These are phyloP conservation scores for Boletus reticuloceps DNA, from an alignment of 768 basidiomycete genomes.

Conservation along the genomic window DNA sequence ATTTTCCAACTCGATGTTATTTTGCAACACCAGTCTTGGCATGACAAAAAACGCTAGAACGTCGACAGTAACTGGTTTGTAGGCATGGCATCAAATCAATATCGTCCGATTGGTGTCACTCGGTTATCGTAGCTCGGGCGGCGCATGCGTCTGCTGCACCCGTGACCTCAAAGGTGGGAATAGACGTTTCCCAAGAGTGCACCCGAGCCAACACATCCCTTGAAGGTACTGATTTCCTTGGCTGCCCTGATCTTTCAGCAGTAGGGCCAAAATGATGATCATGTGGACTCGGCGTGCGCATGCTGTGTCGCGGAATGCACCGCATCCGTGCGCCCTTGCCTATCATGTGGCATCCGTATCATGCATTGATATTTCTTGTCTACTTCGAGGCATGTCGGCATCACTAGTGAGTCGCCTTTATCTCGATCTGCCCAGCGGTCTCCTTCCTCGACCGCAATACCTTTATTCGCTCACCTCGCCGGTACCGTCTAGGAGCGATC, in stretches of 20 bases:
- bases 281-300: not conserved
- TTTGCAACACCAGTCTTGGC: too few relatives aligned
- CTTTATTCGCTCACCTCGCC: not conserved
- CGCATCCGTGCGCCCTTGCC: not conserved
- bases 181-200: not conserved
- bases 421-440: not conserved
- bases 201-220: not conserved
- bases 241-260: not conserved
- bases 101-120: not conserved
- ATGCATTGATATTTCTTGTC: not conserved
- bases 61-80: not conserved
- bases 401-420: conserved; percentile 5
- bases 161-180: conserved; percentile 1
- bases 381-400: not conserved
- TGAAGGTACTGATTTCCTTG: too few relatives aligned
- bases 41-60: not conserved
- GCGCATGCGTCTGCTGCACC: not conserved
- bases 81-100: not conserved
- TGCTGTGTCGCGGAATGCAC: not conserved
- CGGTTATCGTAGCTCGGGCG: not conserved
- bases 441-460: not conserved
- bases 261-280: not conserved
- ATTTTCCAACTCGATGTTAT: too few relatives aligned
- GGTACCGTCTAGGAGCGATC: not conserved
- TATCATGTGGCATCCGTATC: not conserved